phyloP scores from a whole-genome alignment of 2,329 filamentous ascomycete species.

The Hypoxylon sp. region DNA sequence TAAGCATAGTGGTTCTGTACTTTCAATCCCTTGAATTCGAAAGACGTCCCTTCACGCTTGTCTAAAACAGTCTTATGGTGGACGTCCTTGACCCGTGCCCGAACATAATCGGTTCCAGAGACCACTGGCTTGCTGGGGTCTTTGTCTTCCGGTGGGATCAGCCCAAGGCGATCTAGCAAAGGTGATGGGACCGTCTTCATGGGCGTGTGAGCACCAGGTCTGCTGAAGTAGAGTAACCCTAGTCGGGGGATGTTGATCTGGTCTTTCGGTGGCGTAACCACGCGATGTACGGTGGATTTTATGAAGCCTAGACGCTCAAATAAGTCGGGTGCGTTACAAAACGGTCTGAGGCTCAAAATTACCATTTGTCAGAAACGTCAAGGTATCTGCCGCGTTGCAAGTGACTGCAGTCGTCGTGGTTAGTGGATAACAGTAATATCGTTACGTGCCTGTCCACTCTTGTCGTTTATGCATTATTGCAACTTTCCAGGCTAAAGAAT shows the following conservation, averaged over 20 bases:
- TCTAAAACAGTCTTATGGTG: slow-evolving; percentile 62
- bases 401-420: slow-evolving; percentile 53
- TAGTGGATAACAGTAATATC: neutral
- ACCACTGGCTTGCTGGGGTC: slow-evolving; percentile 55
- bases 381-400: slow-evolving; percentile 64
- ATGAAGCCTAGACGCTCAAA: slow-evolving; percentile 48
- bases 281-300: slow-evolving; percentile 50
- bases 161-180: slow-evolving; percentile 56
- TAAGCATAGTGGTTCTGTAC: slow-evolving; percentile 48
- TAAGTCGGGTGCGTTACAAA: slow-evolving; percentile 45
- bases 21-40: slow-evolving; percentile 58
- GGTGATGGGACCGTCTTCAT: slow-evolving; percentile 57
- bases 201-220: slow-evolving; percentile 50
- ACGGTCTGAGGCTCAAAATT: slow-evolving; percentile 53
- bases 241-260: slow-evolving; percentile 47
- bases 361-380: slow-evolving; percentile 59
- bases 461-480: too few relatives aligned
- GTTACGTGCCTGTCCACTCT: neutral
- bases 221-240: slow-evolving; percentile 50
- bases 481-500: neutral
- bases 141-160: slow-evolving; percentile 59
- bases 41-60: slow-evolving; percentile 60
- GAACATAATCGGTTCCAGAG: slow-evolving; percentile 62
- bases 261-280: slow-evolving; percentile 49
- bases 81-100: slow-evolving; percentile 63